Conservation (phyloP, 2,329 filamentous ascomycete genomes). For the Huntiella savannae region DNA sequence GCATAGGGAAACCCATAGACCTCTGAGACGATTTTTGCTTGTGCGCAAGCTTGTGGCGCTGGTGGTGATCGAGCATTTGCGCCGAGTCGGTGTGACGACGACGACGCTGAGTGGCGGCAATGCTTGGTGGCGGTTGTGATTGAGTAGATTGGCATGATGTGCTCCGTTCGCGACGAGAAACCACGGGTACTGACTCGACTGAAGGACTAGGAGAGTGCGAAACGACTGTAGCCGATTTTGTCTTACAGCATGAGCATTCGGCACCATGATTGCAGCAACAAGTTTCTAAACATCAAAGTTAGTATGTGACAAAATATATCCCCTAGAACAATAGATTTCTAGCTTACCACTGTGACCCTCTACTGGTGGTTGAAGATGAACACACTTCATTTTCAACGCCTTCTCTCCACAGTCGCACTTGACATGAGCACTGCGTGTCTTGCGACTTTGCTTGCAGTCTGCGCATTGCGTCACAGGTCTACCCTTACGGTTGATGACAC, state of each 20-base stretch:
- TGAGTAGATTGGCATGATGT: constrained; percentile 10
- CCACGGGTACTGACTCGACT: constrained; percentile 10
- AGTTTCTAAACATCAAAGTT: constrained; percentile 27
- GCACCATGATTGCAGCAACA: constrained; percentile 54
- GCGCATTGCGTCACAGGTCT: constrained; percentile 94
- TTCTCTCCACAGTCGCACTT: constrained; percentile 97
- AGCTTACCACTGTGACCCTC: constrained; percentile 40
- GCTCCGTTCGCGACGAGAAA: constrained; percentile 8
- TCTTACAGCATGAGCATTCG: constrained; percentile 45
- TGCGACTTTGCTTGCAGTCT: constrained; percentile 90
- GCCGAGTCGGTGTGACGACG: constrained; percentile 8
- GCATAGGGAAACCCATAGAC: constrained; percentile 1
- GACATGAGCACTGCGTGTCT: constrained; percentile 82
- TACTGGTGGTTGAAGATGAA: constrained; percentile 36
- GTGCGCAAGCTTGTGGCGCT: constrained; percentile 42
- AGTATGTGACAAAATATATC: neutral
- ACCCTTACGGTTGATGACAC: constrained; percentile 41
- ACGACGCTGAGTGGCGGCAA: constrained; percentile 7
- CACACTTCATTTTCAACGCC: constrained; percentile 41
- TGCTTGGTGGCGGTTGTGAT: constrained; percentile 4
- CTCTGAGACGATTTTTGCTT: constrained; percentile 25
- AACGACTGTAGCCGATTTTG: constrained; percentile 41
- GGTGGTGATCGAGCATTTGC: constrained; percentile 32
- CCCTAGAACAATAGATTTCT: neutral
- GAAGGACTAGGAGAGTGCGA: constrained; percentile 16